phyloP scores from a whole-genome alignment of 208 protist species.

The Trypanosoma grayi region DNA sequence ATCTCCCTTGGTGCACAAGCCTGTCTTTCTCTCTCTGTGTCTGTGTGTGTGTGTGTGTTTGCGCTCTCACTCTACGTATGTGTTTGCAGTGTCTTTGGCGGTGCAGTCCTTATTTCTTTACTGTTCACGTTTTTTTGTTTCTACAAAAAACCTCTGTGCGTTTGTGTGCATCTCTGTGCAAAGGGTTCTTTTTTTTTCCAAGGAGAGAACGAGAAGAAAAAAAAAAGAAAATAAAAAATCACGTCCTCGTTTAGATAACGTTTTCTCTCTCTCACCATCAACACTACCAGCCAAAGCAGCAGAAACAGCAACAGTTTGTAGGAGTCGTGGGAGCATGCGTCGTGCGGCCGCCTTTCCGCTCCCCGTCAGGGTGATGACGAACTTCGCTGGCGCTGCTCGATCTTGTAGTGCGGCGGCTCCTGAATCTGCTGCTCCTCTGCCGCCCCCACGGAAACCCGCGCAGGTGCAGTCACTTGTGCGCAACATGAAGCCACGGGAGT shows the following conservation, averaged over 20 bases:
- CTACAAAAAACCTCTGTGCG: too few relatives aligned
- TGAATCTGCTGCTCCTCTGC: conserved; percentile 27
- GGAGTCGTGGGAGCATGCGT: conserved; percentile 13
- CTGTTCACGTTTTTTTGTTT: background rate
- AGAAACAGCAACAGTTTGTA: background rate
- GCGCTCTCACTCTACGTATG: background rate
- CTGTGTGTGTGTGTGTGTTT: conserved; percentile 3
- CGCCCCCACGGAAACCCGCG: conserved; percentile 18
- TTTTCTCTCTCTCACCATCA: too few relatives aligned
- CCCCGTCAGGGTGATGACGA: background rate
- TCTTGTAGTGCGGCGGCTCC: conserved; percentile 57
- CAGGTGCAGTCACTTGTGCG: conserved; percentile 56
- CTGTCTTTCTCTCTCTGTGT: conserved; percentile 1
- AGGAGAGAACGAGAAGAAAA: background rate
- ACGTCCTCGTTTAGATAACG: too few relatives aligned
- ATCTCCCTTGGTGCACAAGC: background rate
- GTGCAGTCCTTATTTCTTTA: background rate
- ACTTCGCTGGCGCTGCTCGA: conserved; percentile 17
- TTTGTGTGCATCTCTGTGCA: background rate
- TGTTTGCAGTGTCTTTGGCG: background rate
- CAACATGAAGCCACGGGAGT: conserved; percentile 90
- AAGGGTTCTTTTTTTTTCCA: background rate
- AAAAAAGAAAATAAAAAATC: conserved; percentile 3
- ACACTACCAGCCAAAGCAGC: too few relatives aligned
- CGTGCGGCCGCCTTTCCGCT: conserved; percentile 14